phyloP scores from a whole-genome alignment of 257 asterid species.

The Osmanthus fragrans region DNA sequence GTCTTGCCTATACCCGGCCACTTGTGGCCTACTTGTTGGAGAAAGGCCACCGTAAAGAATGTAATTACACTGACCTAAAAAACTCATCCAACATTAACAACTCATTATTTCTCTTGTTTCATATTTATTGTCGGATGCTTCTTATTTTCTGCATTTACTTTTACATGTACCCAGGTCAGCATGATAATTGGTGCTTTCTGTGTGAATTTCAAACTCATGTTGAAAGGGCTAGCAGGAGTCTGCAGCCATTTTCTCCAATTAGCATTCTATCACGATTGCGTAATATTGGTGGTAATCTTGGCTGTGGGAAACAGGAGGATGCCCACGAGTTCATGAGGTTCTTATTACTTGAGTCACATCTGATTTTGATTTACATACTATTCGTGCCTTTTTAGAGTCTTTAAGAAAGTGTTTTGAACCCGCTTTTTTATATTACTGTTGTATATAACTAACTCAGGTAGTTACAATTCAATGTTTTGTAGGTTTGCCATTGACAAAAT shows the following conservation, averaged over 20 bases:
- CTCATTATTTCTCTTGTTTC: not conserved
- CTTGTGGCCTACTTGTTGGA: slow-evolving; percentile 87
- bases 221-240: slow-evolving; percentile 63
- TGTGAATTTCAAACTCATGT: slow-evolving; percentile 90
- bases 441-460: slow-evolving; percentile 10
- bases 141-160: slow-evolving; percentile 16
- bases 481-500: slow-evolving; percentile 98
- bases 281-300: slow-evolving; percentile 90
- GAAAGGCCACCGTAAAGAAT: slow-evolving; percentile 75
- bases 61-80: slow-evolving; percentile 37
- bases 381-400: not conserved
- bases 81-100: not conserved
- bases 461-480: slow-evolving; percentile 22
- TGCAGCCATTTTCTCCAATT: slow-evolving; percentile 83
- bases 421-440: not conserved
- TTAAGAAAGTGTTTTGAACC: not conserved
- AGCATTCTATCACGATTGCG: slow-evolving; percentile 88
- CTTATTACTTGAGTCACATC: slow-evolving; percentile 18
- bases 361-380: not conserved
- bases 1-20: slow-evolving; percentile 85
- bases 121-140: slow-evolving; percentile 11
- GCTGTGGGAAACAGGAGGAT: slow-evolving; percentile 95
- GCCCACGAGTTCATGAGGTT: slow-evolving; percentile 99
- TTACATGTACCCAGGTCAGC: slow-evolving; percentile 58
- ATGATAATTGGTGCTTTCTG: slow-evolving; percentile 87